Base-by-base conservation (phyloP, 2,329 filamentous ascomycete species). In the Xylaria polymorpha region DNA sequence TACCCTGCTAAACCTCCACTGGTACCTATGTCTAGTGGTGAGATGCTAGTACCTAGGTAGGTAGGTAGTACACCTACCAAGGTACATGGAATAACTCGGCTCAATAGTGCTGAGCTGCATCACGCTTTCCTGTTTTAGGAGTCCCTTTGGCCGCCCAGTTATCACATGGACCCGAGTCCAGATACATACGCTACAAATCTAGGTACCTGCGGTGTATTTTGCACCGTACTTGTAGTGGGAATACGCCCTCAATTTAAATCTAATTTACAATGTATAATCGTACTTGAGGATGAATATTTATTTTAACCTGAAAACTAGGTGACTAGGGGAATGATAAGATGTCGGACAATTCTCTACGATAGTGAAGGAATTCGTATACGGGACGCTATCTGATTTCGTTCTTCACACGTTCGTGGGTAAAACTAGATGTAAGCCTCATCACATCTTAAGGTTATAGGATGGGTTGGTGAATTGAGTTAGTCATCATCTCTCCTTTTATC, bases 111-210 rank as follows among this genome's bases (percentile, higher is more conserved):
- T 20, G n/a, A 55, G 51, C 32, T 58, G 58, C 60, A 59, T 63
- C 10, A n/a, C 66, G 61, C 66, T 67, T 67, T 64, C 32, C 66
- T 55, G 55, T 41, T 67, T 50, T 64, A 7, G 60, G 65, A 29
- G 6, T 18, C 10, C 41, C 39, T 35, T 25, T 57, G 29, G n/a
- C 2, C n/a, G n/a, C 46, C 22, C 20, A 61, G 37, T 59, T 44
- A 44, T 15, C 10, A 51, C 25, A 6, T 4, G 48, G 48, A 25
- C 32, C 8, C 25, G 48, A 32, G 25, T 53, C 25, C 15, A 8
- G 12, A 22, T 22, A 37, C 18, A 15, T 32, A n/a, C n/a, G 51
- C 12, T 46, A 22, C n/a, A 14, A 46, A 46, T 20, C 18, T 44
- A 44, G 43, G 43, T 44, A 41, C n/a, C 18, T n/a, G 9, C 8